These are phyloP conservation scores for Phytophthora crassamura DNA, from an alignment of 352 stramenopile species.

Conservation along the genomic window DNA sequence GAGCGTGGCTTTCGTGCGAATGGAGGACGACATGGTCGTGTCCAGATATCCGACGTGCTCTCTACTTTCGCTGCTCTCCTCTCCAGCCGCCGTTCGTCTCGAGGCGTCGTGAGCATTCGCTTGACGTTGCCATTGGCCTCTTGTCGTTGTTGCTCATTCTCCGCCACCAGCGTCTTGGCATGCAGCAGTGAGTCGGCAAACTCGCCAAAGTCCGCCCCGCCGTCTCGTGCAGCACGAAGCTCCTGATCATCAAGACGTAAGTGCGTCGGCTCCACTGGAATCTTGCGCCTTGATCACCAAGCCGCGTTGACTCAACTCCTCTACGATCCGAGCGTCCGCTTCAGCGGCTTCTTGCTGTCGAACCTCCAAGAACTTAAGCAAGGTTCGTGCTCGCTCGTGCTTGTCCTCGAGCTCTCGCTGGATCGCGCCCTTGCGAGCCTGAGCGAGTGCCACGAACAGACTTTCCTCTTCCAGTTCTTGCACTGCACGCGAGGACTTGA, in stretches of 20 bases:
- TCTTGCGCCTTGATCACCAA: conserved; percentile 80
- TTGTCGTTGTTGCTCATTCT: conserved; percentile 51
- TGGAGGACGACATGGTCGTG: conserved; percentile 50
- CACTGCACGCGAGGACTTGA: too few species aligned
- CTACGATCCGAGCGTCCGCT: conserved; percentile 49
- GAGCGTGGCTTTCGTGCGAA: conserved; percentile 55
- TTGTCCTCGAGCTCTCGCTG: too few species aligned
- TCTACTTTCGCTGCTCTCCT: conserved; percentile 22
- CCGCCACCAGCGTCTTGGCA: conserved; percentile 63
- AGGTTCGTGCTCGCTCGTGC: conserved; percentile 34
- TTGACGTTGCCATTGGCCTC: conserved; percentile 62
- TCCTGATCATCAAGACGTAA: conserved; percentile 56
- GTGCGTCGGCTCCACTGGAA: conserved; percentile 71
- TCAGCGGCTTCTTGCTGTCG: conserved; percentile 50
- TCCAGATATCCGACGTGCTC: conserved; percentile 61
- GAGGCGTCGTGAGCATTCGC: background rate
- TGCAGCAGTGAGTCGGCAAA: too few species aligned
- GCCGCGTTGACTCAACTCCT: conserved; percentile 52
- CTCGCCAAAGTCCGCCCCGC: conserved; percentile 43
- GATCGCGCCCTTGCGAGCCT: conserved; percentile 54
- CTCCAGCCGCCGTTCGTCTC: conserved; percentile 18
- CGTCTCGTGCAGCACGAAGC: conserved; percentile 17
- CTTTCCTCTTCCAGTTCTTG: too few species aligned
- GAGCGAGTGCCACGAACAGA: too few species aligned
- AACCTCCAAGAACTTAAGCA: conserved; percentile 63